Evolutionary conservation across 805 yeast genomes (phyloP).

Genomic region (Yarrowia divulgata): DNA sequence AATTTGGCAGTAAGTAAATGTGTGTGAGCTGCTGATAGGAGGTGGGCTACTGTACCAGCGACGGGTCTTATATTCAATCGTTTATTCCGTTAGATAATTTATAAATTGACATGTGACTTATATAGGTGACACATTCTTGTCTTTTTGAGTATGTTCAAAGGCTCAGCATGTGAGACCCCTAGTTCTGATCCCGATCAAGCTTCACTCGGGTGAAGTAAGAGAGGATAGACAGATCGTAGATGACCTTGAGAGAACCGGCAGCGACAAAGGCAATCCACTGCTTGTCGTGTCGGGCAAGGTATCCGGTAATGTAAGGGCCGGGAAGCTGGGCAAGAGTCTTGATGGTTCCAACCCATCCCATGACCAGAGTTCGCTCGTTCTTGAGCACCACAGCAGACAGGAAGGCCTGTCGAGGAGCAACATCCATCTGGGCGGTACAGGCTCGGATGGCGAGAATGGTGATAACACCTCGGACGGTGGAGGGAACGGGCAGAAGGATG

Average conservation of each 20-base stretch:
- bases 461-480: conserved; percentile 55
- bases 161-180: not conserved
- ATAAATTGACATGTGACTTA: conserved; percentile 4
- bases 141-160: not conserved
- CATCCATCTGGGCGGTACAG: conserved; percentile 80
- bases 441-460: conserved; percentile 62
- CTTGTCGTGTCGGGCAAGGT: conserved; percentile 57
- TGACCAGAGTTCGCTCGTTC: conserved; percentile 72
- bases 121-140: not conserved
- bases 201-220: conserved; percentile 42
- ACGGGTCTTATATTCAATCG: not conserved
- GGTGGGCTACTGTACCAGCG: not conserved
- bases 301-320: conserved; percentile 81
- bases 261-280: conserved; percentile 50
- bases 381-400: conserved; percentile 70
- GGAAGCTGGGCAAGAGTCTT: conserved; percentile 81
- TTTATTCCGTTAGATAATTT: conserved; percentile 7
- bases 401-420: conserved; percentile 84
- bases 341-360: conserved; percentile 86
- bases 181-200: conserved; percentile 37
- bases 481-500: conserved; percentile 59
- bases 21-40: not conserved
- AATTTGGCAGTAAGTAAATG: too few relatives aligned
- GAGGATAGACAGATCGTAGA: conserved; percentile 50
- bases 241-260: conserved; percentile 51